Percentiles rank a stretch among this genome's conserved stretches.
Evolutionary conservation across 108 stramenopile genomes (phyloP).

Genomic region (Phaeodactylum tricornutum): DNA sequence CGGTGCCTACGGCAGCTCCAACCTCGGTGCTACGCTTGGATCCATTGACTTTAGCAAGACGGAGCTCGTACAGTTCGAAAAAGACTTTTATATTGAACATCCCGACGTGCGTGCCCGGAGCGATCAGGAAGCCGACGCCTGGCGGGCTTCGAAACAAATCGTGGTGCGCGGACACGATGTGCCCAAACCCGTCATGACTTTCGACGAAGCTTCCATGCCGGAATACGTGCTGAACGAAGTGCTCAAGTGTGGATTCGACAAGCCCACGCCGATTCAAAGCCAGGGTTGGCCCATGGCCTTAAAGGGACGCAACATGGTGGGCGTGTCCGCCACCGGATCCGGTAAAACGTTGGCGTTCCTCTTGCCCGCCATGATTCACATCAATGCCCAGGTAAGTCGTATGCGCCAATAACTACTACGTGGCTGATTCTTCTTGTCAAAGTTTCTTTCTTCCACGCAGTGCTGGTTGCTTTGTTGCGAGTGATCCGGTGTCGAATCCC

Average conservation of each 20-base stretch:
- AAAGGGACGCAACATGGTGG: conserved; percentile 95
- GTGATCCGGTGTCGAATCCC: too few species aligned
- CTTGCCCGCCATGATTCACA: conserved; percentile 98
- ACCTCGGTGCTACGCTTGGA: conserved; percentile 53
- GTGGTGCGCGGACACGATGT: conserved; percentile 76
- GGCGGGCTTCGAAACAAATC: conserved; percentile 86
- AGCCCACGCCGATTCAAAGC: conserved; percentile 96
- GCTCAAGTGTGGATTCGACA: conserved; percentile 88
- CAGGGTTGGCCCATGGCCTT: conserved; percentile 99
- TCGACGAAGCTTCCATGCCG: conserved; percentile 94
- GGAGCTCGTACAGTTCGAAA: conserved; percentile 89
- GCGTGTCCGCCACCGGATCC: conserved; percentile 86
- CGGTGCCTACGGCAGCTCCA: conserved; percentile 30
- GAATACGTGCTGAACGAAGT: conserved; percentile 94
- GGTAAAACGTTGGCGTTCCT: conserved; percentile 96
- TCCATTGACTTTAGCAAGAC: conserved; percentile 76
- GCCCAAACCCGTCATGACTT: conserved; percentile 94
- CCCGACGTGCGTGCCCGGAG: conserved; percentile 87
- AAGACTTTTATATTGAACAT: conserved; percentile 99
- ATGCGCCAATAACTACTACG: background rate
- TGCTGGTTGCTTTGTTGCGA: too few species aligned
- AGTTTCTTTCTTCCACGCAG: too few species aligned
- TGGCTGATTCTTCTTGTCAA: background rate
- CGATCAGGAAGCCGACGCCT: conserved; percentile 75
- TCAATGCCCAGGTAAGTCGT: conserved; percentile 92